Percentiles rank a stretch among this genome's conserved stretches.
Conservation (phyloP, 2,329 filamentous ascomycete species). For the Calycina herbarum region DNA sequence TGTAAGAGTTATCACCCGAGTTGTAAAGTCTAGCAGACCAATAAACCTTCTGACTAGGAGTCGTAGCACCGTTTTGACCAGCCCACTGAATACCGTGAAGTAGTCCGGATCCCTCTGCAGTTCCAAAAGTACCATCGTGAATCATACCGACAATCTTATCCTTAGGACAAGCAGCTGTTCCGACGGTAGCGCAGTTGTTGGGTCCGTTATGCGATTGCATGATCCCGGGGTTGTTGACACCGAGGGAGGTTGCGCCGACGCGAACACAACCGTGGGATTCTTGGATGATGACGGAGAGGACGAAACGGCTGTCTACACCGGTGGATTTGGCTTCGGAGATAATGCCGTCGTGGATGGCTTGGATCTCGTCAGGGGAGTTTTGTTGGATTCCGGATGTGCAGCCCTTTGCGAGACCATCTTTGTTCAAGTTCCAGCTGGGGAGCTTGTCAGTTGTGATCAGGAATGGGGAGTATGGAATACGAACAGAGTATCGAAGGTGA, state of each 20-base stretch:
- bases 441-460: neutral
- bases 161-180: constrained; percentile 5
- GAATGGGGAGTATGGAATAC: neutral
- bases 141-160: constrained; percentile 14
- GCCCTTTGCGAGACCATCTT: neutral
- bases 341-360: constrained; percentile 11
- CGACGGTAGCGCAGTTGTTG: constrained; percentile 9
- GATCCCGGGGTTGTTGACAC: constrained; percentile 23
- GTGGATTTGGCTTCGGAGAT: neutral
- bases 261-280: constrained; percentile 35
- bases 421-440: constrained; percentile 10
- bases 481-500: constrained; percentile 2
- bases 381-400: neutral
- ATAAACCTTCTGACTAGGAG: constrained; percentile 8
- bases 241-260: constrained; percentile 9
- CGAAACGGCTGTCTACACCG: constrained; percentile 34
- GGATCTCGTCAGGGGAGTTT: constrained; percentile 14
- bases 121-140: constrained; percentile 9
- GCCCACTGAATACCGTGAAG: constrained; percentile 3
- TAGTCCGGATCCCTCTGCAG: constrained; percentile 6
- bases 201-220: constrained; percentile 27
- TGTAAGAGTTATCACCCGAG: constrained; percentile 9
- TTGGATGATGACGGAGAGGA: constrained; percentile 37
- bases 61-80: neutral
- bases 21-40: constrained; percentile 12